A percentile compares a stretch with the other conserved stretches of the same genome.
phyloP scores from a whole-genome alignment of 768 basidiomycete species.

The Amanita rubescens region DNA sequence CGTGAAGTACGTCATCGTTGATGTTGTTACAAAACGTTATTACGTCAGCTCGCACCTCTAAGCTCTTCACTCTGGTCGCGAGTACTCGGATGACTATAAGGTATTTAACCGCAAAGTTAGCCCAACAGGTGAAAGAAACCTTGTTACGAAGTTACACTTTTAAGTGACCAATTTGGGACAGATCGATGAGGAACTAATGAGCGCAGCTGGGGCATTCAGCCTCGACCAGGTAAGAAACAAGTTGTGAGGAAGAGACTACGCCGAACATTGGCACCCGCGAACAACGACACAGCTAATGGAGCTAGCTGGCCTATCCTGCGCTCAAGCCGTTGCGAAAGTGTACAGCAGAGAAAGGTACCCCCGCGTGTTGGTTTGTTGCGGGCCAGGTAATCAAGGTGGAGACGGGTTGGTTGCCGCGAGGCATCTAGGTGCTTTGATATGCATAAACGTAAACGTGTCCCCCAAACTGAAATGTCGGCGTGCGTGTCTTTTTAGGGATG shows the following conservation, averaged over 20 bases:
- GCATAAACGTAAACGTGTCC: no score
- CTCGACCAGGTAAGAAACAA: constrained; percentile 66
- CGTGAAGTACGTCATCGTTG: no score
- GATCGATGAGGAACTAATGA: constrained; percentile 97
- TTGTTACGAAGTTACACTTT: no score
- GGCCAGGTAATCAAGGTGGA: constrained; percentile 96
- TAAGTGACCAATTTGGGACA: constrained; percentile 18
- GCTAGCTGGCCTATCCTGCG: constrained; percentile 90
- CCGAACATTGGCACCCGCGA: no score
- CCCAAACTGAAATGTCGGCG: no score
- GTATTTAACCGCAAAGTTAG: constrained; percentile 63
- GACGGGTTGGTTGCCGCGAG: constrained; percentile 96
- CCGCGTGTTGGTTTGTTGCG: constrained; percentile 90
- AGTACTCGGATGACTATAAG: constrained; percentile 41
- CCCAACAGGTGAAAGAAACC: constrained; percentile 54
- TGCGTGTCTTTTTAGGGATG: constrained; percentile 55
- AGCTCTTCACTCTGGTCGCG: no score
- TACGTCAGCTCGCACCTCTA: not conserved
- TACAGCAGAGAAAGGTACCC: constrained; percentile 63
- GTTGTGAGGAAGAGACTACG: not conserved
- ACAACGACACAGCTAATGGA: constrained; percentile 80
- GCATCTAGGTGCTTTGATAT: constrained; percentile 46
- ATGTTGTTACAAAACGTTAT: not conserved
- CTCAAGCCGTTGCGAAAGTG: constrained; percentile 75
- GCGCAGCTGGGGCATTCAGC: constrained; percentile 80